These are phyloP conservation scores for Blastocystis sp. DNA, from an alignment of 352 stramenopile genomes.

Conservation along the genomic window DNA sequence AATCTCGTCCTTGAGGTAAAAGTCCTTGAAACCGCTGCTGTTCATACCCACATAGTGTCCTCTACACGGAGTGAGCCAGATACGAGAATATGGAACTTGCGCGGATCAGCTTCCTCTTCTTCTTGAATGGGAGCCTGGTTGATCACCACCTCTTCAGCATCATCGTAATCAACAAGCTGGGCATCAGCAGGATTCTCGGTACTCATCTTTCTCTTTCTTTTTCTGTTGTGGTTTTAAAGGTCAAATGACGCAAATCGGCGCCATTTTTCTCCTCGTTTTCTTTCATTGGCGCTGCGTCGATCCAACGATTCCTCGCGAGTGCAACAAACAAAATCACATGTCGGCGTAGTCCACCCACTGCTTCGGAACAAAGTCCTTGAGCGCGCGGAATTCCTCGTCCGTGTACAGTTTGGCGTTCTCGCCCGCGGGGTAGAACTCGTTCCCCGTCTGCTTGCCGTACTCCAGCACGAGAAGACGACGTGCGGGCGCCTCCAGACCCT, in stretches of 20 bases:
- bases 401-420: neutral
- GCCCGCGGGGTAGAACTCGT: neutral
- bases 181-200: constrained; percentile 63
- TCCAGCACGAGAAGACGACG: constrained; percentile 13
- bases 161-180: constrained; percentile 73
- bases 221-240: neutral
- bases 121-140: constrained; percentile 54
- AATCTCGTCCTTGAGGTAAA: constrained; percentile 98
- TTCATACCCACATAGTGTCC: constrained; percentile 99
- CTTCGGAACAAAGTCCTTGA: neutral
- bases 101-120: constrained; percentile 59
- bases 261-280: neutral
- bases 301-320: too few species aligned
- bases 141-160: constrained; percentile 34
- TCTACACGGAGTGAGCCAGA: constrained; percentile 79
- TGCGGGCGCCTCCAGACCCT: neutral
- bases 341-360: constrained; percentile 61
- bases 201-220: constrained; percentile 57
- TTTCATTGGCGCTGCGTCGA: too few species aligned
- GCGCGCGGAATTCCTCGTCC: neutral
- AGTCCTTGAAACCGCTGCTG: constrained; percentile 98
- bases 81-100: constrained; percentile 35
- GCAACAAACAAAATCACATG: neutral
- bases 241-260: neutral
- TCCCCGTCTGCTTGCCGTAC: constrained; percentile 15